Conservation (phyloP, 129 eudicot genomes). For the Solidago caesia region DNA sequence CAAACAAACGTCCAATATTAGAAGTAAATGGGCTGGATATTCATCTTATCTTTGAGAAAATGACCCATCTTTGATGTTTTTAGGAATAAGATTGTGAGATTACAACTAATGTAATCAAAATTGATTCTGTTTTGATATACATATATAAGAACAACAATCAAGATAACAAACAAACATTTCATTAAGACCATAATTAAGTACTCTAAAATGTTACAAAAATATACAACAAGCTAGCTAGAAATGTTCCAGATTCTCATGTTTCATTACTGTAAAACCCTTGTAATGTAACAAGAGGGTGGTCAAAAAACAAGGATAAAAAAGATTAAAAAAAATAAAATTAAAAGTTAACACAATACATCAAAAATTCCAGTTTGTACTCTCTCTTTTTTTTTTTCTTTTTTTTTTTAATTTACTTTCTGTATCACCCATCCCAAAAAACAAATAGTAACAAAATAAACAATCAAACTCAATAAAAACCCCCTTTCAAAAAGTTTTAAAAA, state of each 20-base stretch:
- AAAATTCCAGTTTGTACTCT: slow-evolving; percentile 25
- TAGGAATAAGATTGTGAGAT: slow-evolving; percentile 33
- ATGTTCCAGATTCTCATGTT: neutral
- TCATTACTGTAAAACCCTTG: slow-evolving; percentile 13
- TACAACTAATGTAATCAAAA: slow-evolving; percentile 19
- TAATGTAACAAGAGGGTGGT: neutral
- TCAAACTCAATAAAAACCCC: slow-evolving; percentile 25
- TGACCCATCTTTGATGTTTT: slow-evolving; percentile 31
- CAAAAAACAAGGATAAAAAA: slow-evolving; percentile 10
- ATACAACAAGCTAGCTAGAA: neutral
- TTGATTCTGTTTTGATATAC: slow-evolving; percentile 19
- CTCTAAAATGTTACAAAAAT: neutral
- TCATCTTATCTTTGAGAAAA: slow-evolving; percentile 38
- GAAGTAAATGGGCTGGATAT: slow-evolving; percentile 26
- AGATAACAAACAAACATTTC: neutral
- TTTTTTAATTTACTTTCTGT: slow-evolving; percentile 12
- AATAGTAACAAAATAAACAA: slow-evolving; percentile 23
- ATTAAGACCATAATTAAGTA: too few relatives aligned
- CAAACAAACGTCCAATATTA: slow-evolving; percentile 22
- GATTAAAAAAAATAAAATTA: neutral
- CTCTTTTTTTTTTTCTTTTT: too few relatives aligned
- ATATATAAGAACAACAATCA: neutral
- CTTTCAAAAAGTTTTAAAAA: neutral
- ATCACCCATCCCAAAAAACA: slow-evolving; percentile 22
- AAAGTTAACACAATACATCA: neutral